A percentile compares a stretch with the other conserved stretches of the same genome.
phyloP scores from a whole-genome alignment of 352 stramenopile genomes.

The Pythium aquatile region DNA sequence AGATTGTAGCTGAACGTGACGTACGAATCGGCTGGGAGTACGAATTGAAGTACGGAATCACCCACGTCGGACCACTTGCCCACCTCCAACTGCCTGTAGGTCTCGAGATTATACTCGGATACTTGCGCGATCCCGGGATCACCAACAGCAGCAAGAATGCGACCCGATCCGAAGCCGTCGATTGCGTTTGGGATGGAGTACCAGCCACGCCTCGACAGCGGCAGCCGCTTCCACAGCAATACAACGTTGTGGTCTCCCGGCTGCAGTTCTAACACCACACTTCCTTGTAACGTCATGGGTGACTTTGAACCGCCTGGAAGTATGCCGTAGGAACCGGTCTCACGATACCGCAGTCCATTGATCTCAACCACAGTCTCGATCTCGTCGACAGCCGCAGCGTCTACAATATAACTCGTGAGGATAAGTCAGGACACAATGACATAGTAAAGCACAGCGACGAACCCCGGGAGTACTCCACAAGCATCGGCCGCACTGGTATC shows the following conservation, averaged over 20 bases:
- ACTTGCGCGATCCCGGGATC: slow-evolving; percentile 44
- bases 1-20: slow-evolving; percentile 76
- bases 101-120: slow-evolving; percentile 56
- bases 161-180: slow-evolving; percentile 73
- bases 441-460: slow-evolving; percentile 2
- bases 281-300: slow-evolving; percentile 51
- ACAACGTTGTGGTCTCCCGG: slow-evolving; percentile 62
- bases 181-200: slow-evolving; percentile 53
- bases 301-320: slow-evolving; percentile 56
- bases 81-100: slow-evolving; percentile 32
- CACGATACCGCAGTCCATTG: slow-evolving; percentile 62
- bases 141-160: slow-evolving; percentile 52
- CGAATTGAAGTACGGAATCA: slow-evolving; percentile 74
- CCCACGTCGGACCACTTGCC: slow-evolving; percentile 74
- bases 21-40: slow-evolving; percentile 45
- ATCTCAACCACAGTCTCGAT: slow-evolving; percentile 63
- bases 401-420: slow-evolving; percentile 28
- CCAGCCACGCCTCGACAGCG: slow-evolving; percentile 53
- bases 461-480: slow-evolving; percentile 54
- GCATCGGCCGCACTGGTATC: slow-evolving; percentile 55
- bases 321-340: slow-evolving; percentile 66
- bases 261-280: slow-evolving; percentile 58
- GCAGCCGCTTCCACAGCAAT: slow-evolving; percentile 58
- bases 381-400: slow-evolving; percentile 50
- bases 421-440: background rate